A percentile compares a stretch with the other conserved stretches of the same genome.
These are phyloP conservation scores for Aegle marmelos DNA, from an alignment of 345 rosid genomes.

Conservation along the genomic window DNA sequence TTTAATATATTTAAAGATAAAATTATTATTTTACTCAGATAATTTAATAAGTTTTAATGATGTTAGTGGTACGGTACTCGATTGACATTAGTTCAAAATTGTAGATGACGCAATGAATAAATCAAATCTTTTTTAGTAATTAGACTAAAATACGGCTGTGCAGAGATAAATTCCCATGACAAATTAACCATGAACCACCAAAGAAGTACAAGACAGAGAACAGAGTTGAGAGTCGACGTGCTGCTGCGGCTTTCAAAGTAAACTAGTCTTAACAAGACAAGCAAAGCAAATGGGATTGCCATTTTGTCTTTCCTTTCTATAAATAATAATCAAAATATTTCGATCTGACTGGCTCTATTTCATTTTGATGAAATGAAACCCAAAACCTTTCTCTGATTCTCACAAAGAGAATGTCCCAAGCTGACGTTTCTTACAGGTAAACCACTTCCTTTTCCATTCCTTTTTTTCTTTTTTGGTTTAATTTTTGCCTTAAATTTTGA, in stretches of 20 bases:
- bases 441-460: neutral
- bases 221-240: neutral
- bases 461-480: neutral
- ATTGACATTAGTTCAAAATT: too few species aligned
- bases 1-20: too few species aligned
- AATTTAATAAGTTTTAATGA: too few species aligned
- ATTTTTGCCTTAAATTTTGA: neutral
- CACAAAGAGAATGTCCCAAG: slow-evolving; percentile 41
- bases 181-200: too few species aligned
- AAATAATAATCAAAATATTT: neutral
- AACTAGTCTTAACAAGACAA: neutral
- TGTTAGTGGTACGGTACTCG: too few species aligned
- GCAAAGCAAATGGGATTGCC: neutral
- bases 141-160: too few species aligned
- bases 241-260: neutral
- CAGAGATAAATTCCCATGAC: too few species aligned
- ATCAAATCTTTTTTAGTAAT: too few species aligned
- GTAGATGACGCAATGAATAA: too few species aligned
- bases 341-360: neutral
- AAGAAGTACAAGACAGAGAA: too few species aligned
- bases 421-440: slow-evolving; percentile 52
- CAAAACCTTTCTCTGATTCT: slow-evolving; percentile 17
- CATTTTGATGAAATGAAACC: slow-evolving; percentile 21
- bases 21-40: too few species aligned
- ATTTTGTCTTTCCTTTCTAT: neutral